These are phyloP conservation scores for Bipolaris oryzae DNA, from an alignment of 2,329 filamentous ascomycete species.

Conservation along the genomic window DNA sequence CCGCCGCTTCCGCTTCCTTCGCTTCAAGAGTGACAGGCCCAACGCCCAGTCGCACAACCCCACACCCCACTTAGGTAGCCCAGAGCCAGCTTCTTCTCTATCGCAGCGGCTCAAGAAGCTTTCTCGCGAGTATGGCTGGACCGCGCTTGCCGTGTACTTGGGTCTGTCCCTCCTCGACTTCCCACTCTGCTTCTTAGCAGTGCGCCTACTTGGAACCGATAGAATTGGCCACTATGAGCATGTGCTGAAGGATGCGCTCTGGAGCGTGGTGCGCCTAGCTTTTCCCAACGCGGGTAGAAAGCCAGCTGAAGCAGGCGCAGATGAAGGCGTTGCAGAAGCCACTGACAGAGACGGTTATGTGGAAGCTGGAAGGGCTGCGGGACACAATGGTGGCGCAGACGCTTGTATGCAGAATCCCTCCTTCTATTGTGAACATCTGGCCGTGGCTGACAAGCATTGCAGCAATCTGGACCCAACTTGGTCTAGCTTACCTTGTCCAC, in stretches of 20 bases:
- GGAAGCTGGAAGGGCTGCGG: conserved; percentile 66
- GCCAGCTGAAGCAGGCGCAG: conserved; percentile 53
- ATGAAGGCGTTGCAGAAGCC: conserved; percentile 39
- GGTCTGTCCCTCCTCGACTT: conserved; percentile 85
- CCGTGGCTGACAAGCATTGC: conserved; percentile 19
- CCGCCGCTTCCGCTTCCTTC: conserved; percentile 41
- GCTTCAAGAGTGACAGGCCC: conserved; percentile 46
- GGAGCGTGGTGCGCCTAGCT: conserved; percentile 64
- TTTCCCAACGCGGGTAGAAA: conserved; percentile 62
- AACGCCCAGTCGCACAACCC: conserved; percentile 43
- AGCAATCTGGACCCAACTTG: conserved; percentile 83
- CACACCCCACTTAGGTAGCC: conserved; percentile 49
- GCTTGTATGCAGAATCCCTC: conserved; percentile 69
- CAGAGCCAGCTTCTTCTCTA: conserved; percentile 58
- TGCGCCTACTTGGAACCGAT: conserved; percentile 82
- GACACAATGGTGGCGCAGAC: conserved; percentile 64
- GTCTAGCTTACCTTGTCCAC: conserved; percentile 94
- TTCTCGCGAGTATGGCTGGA: conserved; percentile 92
- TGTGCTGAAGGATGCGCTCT: conserved; percentile 65
- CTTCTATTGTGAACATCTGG: neutral
- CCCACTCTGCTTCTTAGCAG: conserved; percentile 91
- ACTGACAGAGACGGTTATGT: conserved; percentile 39
- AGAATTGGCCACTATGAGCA: conserved; percentile 78
- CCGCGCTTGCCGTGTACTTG: conserved; percentile 89
- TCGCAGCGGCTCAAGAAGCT: conserved; percentile 80